These are phyloP conservation scores for Leishmania amazonensis DNA, from an alignment of 208 protist species.

Conservation along the genomic window DNA sequence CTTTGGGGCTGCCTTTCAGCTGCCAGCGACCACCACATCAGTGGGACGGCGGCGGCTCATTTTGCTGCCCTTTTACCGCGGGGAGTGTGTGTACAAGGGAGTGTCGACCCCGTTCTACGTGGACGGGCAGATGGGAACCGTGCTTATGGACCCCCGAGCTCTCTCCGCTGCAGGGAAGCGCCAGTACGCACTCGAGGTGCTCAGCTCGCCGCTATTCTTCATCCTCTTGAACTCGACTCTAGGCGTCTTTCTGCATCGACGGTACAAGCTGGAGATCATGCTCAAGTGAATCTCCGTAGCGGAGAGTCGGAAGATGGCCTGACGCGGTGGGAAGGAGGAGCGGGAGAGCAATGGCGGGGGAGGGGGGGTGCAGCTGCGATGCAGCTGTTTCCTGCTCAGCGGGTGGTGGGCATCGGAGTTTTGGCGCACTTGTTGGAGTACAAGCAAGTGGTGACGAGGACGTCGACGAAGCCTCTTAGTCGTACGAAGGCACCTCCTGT, in stretches of 20 bases:
- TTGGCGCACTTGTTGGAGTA: not conserved
- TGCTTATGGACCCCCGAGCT: conserved; percentile 16
- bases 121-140: conserved; percentile 42
- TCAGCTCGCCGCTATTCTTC: conserved; percentile 43
- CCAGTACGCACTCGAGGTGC: conserved; percentile 13
- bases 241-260: conserved; percentile 18
- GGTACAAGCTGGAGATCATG: conserved; percentile 10
- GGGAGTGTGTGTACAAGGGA: conserved; percentile 36
- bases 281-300: conserved; percentile 1
- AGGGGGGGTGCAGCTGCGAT: not conserved
- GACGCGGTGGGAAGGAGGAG: not conserved
- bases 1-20: conserved; percentile 34
- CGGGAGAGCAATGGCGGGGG: not conserved
- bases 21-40: conserved; percentile 15
- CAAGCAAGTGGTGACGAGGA: not conserved
- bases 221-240: conserved; percentile 27
- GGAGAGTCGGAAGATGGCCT: not conserved
- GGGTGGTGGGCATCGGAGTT: not conserved
- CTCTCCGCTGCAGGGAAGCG: not conserved
- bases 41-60: not conserved
- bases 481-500: not conserved
- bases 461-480: not conserved
- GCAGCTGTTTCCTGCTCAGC: not conserved
- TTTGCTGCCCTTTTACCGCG: conserved; percentile 38
- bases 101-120: conserved; percentile 28